Evolutionary conservation across 768 basidiomycete species (phyloP), one percentile per base, ranked within the genome.

Genomic region (Clavaria fumosa): DNA sequence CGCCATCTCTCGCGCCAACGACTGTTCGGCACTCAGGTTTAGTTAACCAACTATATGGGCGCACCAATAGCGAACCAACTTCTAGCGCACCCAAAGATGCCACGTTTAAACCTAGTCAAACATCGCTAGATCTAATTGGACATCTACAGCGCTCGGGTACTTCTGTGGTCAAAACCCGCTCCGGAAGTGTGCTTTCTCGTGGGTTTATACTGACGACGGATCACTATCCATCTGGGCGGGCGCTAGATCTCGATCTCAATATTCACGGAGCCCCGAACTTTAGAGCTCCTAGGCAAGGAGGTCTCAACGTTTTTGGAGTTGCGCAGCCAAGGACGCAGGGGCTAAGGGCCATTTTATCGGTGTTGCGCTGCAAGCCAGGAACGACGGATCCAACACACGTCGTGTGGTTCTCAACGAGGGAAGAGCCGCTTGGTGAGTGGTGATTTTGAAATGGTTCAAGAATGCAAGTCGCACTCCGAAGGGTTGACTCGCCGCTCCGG

Each of bases 241-340:
- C 89, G 3, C 63, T 90, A 30, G 85, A 93, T 52, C 70, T 97
- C 2, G 88, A 93, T 49, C 66, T 96, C 19, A 86, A 83, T 41
- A 67, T 99, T 6, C 80, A 89, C 51, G 93, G 95, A 23, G 93
- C 93, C 12, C 90, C 93, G 3, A 96, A 97, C 59, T 96, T 97
- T 53, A 67, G 95, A 46, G 75, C 82, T 9, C 81, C 89, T 6
- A 67, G 75, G 35, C 69, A 75, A 34, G 78, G 75, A 19, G 70
- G 72, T 40, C 66, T 96, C 23, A 93, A 91, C 46, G 88, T 99
- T 2, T 97, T 82, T 51, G 95, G 93, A 10, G 86, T 80, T 4
- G 93, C 95, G 2, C 95, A 97, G 53, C 95, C 95, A 9, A 83
- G 91, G 2, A 76, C 84, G 1, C 82, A 88, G 45, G 95, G 93